Evolutionary conservation across 768 basidiomycete species (phyloP).

Genomic region (Suillus ampliporus): DNA sequence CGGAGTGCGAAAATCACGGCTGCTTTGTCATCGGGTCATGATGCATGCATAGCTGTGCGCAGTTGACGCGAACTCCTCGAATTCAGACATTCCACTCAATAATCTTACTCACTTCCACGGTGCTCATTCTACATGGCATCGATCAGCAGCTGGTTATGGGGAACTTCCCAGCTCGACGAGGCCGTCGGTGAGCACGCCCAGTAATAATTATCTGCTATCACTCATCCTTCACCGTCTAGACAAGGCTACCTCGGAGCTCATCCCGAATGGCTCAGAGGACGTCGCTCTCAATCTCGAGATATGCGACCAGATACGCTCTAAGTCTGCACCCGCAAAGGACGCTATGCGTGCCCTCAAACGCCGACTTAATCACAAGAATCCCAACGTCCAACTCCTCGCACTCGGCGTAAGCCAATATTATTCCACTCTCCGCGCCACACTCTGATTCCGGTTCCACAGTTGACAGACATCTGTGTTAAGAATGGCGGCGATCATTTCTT

Average conservation of each 20-base stretch:
- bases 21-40: constrained; percentile 22
- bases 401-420: constrained; percentile 65
- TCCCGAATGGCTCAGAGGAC: constrained; percentile 85
- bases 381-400: constrained; percentile 91
- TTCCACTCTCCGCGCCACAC: not conserved
- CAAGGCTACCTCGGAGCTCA: constrained; percentile 91
- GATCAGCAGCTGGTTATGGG: constrained; percentile 77
- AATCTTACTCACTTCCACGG: not conserved
- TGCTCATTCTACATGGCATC: constrained; percentile 52
- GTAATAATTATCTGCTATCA: constrained; percentile 1
- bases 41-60: constrained; percentile 24
- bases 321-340: constrained; percentile 82
- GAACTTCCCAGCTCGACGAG: constrained; percentile 81
- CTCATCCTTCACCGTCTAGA: constrained; percentile 51
- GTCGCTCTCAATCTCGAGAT: constrained; percentile 94
- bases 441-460: constrained; percentile 45
- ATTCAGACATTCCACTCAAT: not conserved
- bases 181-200: constrained; percentile 66
- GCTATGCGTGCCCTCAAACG: constrained; percentile 90
- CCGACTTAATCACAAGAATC: constrained; percentile 91
- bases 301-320: constrained; percentile 95
- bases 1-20: constrained; percentile 29
- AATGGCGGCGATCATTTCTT: constrained; percentile 96
- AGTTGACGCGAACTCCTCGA: constrained; percentile 4
- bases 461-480: constrained; percentile 93